Percentiles rank a stretch among this genome's conserved stretches.
Conservation (phyloP, 768 basidiomycete genomes). For the Vishniacozyma victoriae region DNA sequence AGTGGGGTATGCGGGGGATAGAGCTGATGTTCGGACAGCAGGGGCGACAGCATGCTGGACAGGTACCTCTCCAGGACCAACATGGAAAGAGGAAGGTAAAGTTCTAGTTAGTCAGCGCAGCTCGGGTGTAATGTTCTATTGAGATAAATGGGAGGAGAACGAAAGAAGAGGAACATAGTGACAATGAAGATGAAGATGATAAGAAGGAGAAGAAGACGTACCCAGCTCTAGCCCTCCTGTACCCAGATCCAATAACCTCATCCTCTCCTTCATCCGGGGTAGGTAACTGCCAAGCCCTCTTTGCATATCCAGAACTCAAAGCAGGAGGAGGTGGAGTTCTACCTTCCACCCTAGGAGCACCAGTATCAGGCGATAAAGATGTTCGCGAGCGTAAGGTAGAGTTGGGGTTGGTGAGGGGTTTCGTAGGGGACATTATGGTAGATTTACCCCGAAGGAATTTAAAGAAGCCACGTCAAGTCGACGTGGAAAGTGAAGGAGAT, state of each 20-base stretch:
- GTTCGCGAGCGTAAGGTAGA: too few relatives aligned
- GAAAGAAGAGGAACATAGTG: too few relatives aligned
- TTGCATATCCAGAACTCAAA: slow-evolving; percentile 31
- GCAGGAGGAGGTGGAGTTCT: slow-evolving; percentile 34
- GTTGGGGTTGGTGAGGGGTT: too few relatives aligned
- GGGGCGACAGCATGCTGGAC: slow-evolving; percentile 36
- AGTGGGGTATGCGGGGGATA: slow-evolving; percentile 45
- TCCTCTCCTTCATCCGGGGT: slow-evolving; percentile 53
- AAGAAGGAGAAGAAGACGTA: slow-evolving; percentile 19
- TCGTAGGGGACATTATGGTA: too few relatives aligned
- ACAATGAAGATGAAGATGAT: background rate
- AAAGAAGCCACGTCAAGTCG: too few relatives aligned
- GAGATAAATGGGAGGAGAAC: too few relatives aligned
- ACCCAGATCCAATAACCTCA: slow-evolving; percentile 43
- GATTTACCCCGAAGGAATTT: too few relatives aligned
- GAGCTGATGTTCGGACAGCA: slow-evolving; percentile 55
- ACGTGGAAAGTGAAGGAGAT: too few relatives aligned
- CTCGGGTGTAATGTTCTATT: too few relatives aligned
- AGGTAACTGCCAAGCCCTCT: slow-evolving; percentile 69
- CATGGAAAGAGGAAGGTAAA: slow-evolving; percentile 61
- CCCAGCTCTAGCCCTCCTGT: slow-evolving; percentile 91
- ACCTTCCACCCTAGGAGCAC: slow-evolving; percentile 15
- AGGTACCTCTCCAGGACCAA: too few relatives aligned
- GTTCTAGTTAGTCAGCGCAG: slow-evolving; percentile 50
- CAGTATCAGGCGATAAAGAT: slow-evolving; percentile 14